Percentiles rank a stretch among this genome's conserved stretches.
These are phyloP conservation scores for Colletotrichum graminicola DNA, from an alignment of 2,329 filamentous ascomycete genomes.

Conservation along the genomic window DNA sequence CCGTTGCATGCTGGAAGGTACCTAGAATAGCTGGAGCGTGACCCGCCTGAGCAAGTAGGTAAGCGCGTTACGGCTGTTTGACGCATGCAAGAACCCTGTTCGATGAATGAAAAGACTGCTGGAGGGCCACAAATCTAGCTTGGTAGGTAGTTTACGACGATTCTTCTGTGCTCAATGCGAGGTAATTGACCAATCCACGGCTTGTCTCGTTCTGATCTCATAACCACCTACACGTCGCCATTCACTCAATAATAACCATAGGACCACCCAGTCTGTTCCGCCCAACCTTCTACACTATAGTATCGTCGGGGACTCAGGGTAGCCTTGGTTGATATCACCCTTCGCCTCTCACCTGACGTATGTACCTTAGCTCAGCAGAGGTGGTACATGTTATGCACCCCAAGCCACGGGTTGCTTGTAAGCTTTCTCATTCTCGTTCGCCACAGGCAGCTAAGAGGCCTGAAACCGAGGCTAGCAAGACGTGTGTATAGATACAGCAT, in stretches of 20 bases:
- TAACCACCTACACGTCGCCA: not conserved
- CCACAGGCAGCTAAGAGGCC: not conserved
- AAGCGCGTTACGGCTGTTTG: constrained; percentile 13
- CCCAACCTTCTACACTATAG: not conserved
- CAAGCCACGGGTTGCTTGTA: not conserved
- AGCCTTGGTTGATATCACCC: not conserved
- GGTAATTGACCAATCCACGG: not conserved
- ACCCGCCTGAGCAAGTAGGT: constrained; percentile 16
- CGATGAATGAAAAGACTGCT: not conserved
- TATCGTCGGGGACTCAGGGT: not conserved
- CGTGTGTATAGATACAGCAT: no score
- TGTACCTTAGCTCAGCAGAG: not conserved
- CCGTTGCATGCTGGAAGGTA: not conserved
- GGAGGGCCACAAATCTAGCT: not conserved
- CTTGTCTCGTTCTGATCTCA: not conserved
- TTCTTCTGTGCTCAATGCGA: not conserved
- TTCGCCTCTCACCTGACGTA: not conserved
- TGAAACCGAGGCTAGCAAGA: not conserved
- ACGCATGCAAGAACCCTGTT: not conserved
- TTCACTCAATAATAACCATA: not conserved
- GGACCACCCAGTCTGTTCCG: not conserved
- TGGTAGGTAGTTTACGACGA: not conserved
- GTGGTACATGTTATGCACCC: not conserved
- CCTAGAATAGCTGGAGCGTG: not conserved
- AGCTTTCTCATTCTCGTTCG: not conserved